Conservation (phyloP, 176 grass and related monocot genomes). For the Elymus sibiricus region DNA sequence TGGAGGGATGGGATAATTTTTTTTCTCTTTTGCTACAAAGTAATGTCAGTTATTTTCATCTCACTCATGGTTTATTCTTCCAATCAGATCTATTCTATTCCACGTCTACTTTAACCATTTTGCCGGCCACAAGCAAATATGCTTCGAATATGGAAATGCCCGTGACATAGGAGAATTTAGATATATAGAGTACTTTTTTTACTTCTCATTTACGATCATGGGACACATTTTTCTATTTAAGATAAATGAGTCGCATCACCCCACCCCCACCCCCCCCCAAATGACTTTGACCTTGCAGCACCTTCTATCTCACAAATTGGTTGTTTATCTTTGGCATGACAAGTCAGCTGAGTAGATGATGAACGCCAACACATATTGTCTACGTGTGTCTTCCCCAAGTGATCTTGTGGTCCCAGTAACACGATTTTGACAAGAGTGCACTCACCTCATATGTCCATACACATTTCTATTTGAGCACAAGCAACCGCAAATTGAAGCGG, state of each 20-base stretch:
- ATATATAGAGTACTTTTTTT: not conserved
- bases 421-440: not conserved
- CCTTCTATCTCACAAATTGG: too few species aligned
- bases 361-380: too few species aligned
- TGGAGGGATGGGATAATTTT: conserved; percentile 22
- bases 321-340: too few species aligned
- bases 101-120: not conserved
- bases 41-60: not conserved
- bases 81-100: not conserved
- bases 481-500: not conserved
- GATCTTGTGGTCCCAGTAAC: too few species aligned
- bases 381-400: too few species aligned
- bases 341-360: too few species aligned
- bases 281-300: too few species aligned
- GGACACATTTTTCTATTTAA: not conserved
- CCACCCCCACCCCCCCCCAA: too few species aligned
- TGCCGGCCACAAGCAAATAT: conserved; percentile 15
- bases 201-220: not conserved
- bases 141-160: not conserved
- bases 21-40: not conserved
- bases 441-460: not conserved
- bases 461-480: not conserved
- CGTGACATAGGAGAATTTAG: not conserved
- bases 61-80: conserved; percentile 1
- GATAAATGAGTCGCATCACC: too few species aligned